Evolutionary conservation across 1,284 basidiomycete species (phyloP).

Genomic region (Irpex rosettiformis): DNA sequence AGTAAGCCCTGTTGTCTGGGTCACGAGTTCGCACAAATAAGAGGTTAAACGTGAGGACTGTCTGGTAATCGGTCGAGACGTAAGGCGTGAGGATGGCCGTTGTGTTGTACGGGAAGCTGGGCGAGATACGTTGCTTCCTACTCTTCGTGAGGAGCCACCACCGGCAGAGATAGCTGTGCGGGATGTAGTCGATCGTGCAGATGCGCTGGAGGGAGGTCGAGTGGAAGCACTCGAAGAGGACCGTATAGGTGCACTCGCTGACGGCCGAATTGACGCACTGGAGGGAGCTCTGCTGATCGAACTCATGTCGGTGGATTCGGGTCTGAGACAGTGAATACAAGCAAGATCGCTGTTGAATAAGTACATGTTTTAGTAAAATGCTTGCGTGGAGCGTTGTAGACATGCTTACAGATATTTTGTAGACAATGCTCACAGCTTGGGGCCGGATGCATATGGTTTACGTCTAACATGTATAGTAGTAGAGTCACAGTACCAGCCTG

Average conservation of each 20-base stretch:
- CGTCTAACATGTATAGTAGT: too few species aligned
- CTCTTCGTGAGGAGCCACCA: slow-evolving; percentile 22
- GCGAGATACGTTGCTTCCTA: slow-evolving; percentile 21
- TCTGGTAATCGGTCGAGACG: slow-evolving; percentile 45
- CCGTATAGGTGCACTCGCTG: slow-evolving; percentile 14
- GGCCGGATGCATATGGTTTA: too few species aligned
- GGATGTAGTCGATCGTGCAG: slow-evolving; percentile 16
- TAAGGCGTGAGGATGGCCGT: slow-evolving; percentile 50
- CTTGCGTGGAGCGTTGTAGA: too few species aligned
- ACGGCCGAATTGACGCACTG: slow-evolving; percentile 17
- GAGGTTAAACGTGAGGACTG: slow-evolving; percentile 50
- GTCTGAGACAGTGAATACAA: too few species aligned
- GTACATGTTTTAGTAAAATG: too few species aligned
- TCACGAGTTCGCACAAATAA: slow-evolving; percentile 51
- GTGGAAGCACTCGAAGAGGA: slow-evolving; percentile 4
- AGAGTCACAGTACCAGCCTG: too few species aligned
- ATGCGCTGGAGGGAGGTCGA: slow-evolving; percentile 16
- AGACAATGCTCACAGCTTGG: too few species aligned
- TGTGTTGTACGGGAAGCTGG: slow-evolving; percentile 37
- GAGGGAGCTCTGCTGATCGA: slow-evolving; percentile 14
- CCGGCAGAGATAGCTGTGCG: slow-evolving; percentile 12
- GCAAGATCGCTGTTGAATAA: too few species aligned
- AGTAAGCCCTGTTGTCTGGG: slow-evolving; percentile 42
- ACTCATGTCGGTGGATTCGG: too few species aligned
- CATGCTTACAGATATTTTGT: too few species aligned